A percentile compares a stretch with the other conserved stretches of the same genome.
Conservation (phyloP, 441 rosid species). For the Manihot esculenta region DNA sequence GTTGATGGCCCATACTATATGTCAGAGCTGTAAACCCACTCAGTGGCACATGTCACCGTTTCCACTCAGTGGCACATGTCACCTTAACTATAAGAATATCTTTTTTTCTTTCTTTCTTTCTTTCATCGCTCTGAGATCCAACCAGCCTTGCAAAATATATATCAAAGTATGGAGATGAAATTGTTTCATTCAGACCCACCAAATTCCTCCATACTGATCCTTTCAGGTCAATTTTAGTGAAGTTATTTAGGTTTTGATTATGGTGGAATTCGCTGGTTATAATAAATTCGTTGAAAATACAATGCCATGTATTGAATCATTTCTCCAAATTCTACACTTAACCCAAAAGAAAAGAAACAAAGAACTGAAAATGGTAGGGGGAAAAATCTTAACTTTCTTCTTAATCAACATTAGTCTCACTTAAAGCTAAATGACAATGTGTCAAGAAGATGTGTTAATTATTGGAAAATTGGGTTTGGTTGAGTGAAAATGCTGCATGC, state of each 20-base stretch:
- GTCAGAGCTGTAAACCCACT: slow-evolving; percentile 85
- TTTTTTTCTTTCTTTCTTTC: slow-evolving; percentile 10
- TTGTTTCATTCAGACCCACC: slow-evolving; percentile 34
- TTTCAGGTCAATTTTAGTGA: slow-evolving; percentile 28
- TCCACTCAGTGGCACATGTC: slow-evolving; percentile 71
- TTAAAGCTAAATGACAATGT: slow-evolving; percentile 17
- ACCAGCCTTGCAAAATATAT: slow-evolving; percentile 20
- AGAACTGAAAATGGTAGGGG: slow-evolving; percentile 22
- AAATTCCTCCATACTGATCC: slow-evolving; percentile 25
- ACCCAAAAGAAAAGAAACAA: too few species aligned
- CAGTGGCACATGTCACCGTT: slow-evolving; percentile 62
- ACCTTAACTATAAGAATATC: slow-evolving; percentile 26
- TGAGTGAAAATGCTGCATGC: slow-evolving; percentile 58
- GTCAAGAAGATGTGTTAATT: slow-evolving; percentile 20
- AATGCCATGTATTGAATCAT: too few species aligned
- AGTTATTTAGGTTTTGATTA: too few species aligned
- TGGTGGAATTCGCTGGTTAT: too few species aligned
- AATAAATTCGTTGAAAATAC: too few species aligned
- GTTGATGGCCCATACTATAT: slow-evolving; percentile 49
- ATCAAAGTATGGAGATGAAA: slow-evolving; percentile 33
- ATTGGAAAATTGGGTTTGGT: slow-evolving; percentile 30
- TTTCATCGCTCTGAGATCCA: slow-evolving; percentile 24
- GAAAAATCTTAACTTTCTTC: slow-evolving; percentile 25
- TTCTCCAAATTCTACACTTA: too few species aligned
- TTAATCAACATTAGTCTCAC: slow-evolving; percentile 6